Base-by-base conservation (phyloP, 2,329 filamentous ascomycete species). In the Spiromastix sp. region DNA sequence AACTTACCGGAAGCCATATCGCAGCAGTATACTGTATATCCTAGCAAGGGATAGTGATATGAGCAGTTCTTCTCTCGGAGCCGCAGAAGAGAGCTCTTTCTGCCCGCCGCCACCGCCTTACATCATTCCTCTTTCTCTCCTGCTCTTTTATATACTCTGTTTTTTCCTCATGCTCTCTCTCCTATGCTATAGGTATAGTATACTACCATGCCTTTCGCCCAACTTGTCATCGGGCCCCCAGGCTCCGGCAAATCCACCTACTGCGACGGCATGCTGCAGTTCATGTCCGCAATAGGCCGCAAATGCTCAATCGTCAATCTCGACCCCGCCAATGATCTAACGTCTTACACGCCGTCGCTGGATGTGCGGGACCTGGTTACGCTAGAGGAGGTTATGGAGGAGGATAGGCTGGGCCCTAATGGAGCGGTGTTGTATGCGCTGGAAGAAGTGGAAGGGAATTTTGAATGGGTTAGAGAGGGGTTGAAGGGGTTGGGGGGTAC, bases 211-310 rank as follows among this genome's bases (percentile, higher is more conserved):
- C 71, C 71, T 4, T 74, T 75, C 40, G 70, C 67, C n/a, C 83
- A 93, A 64, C 77, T 95, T 28, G 78, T 94, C 24, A 78, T 94
- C 50, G 91, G 91, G n/a, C 89, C 87, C 47, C 91, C 91, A 5
- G 91, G 91, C 51, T 79, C 86, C 19, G 91, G 91, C 42, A 98
- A 98, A 66, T 95, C 86, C 45, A 98, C 91, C 5, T 95, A 94
- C 59, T 96, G 89, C 68, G 85, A 96, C 77, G 91, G 91, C 55
- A 94, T 98, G 83, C 85, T 95, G 55, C 91, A 98, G 64, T 98
- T 98, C 66, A 81, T 96, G 71, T 81, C 81, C 46, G 89, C 91
- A 44, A 94, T 98, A 56, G 86, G 87, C 41, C 81, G 91, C 38
- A 87, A 93, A 60, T 94, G 85, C 67, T 93, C 85, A 11, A 79